A percentile compares a stretch with the other conserved stretches of the same genome.
These are phyloP conservation scores for Diaporthe citri DNA, from an alignment of 2,329 filamentous ascomycete species.

Conservation along the genomic window DNA sequence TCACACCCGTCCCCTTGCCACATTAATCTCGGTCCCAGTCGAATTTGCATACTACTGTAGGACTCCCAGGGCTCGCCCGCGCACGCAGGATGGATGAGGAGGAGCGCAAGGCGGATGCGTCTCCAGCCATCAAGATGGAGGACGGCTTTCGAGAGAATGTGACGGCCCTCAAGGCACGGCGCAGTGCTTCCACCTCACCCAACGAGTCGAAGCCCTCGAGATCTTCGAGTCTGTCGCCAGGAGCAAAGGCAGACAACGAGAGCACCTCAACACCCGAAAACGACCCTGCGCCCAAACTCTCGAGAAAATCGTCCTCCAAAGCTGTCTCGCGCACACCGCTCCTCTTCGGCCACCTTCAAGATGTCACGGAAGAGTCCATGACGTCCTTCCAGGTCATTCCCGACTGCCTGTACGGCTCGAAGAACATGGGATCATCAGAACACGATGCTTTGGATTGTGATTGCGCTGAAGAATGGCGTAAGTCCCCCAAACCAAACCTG, in stretches of 20 bases:
- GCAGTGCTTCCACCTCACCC: slow-evolving; percentile 55
- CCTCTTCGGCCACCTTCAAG: slow-evolving; percentile 80
- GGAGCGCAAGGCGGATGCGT: slow-evolving; percentile 44
- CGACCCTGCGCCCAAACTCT: slow-evolving; percentile 75
- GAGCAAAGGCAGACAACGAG: slow-evolving; percentile 61
- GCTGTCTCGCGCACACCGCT: slow-evolving; percentile 70
- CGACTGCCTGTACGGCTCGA: slow-evolving; percentile 91
- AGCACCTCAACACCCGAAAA: slow-evolving; percentile 62
- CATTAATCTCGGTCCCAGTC: neutral
- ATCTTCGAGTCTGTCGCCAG: slow-evolving; percentile 59
- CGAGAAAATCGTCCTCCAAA: slow-evolving; percentile 81
- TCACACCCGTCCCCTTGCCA: slow-evolving; percentile 28
- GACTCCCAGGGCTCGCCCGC: slow-evolving; percentile 8
- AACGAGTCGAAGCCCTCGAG: slow-evolving; percentile 55
- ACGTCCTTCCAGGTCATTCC: slow-evolving; percentile 83
- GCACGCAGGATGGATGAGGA: slow-evolving; percentile 46
- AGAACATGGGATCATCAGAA: slow-evolving; percentile 90
- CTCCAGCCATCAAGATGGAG: slow-evolving; percentile 55
- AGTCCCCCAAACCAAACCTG: slow-evolving; percentile 55
- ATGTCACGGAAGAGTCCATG: slow-evolving; percentile 82
- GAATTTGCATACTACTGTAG: neutral
- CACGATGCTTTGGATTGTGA: slow-evolving; percentile 94
- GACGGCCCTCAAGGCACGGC: slow-evolving; percentile 53
- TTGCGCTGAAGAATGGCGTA: slow-evolving; percentile 95
- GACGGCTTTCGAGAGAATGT: slow-evolving; percentile 53